Percentiles rank a stretch among this genome's conserved stretches.
Evolutionary conservation across 306 rosid species (phyloP).

Genomic region (Crotalaria pallida): DNA sequence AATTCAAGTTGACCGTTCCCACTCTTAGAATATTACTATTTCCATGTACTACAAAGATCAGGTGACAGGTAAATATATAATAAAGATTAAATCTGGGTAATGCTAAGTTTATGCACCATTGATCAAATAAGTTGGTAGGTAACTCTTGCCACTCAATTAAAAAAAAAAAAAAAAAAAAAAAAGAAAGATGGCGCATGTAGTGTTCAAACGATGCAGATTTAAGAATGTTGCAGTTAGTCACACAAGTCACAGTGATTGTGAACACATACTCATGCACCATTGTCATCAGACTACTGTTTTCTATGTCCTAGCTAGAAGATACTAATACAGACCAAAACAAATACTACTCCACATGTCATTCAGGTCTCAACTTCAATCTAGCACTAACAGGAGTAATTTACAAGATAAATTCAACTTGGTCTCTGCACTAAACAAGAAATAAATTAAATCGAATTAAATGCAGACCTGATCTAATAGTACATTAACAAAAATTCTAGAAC

Average conservation of each 20-base stretch:
- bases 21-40: neutral
- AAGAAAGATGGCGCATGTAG: neutral
- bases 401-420: slow-evolving; percentile 19
- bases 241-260: neutral
- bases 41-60: neutral
- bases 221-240: neutral
- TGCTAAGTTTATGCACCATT: neutral
- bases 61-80: too few relatives aligned
- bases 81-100: neutral
- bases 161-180: too few relatives aligned
- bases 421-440: slow-evolving; percentile 33
- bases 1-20: neutral
- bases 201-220: neutral
- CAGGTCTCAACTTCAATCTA: slow-evolving; percentile 29
- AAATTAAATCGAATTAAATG: slow-evolving; percentile 49
- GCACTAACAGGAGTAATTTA: slow-evolving; percentile 16
- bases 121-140: neutral
- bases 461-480: slow-evolving; percentile 35
- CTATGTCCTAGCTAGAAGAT: neutral
- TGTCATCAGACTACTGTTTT: neutral
- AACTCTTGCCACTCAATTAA: neutral
- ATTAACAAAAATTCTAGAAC: slow-evolving; percentile 40
- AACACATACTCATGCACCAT: neutral
- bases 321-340: neutral
- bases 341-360: neutral